Conservation (phyloP, 2,329 filamentous ascomycete species). For the Didymella segeticola region DNA sequence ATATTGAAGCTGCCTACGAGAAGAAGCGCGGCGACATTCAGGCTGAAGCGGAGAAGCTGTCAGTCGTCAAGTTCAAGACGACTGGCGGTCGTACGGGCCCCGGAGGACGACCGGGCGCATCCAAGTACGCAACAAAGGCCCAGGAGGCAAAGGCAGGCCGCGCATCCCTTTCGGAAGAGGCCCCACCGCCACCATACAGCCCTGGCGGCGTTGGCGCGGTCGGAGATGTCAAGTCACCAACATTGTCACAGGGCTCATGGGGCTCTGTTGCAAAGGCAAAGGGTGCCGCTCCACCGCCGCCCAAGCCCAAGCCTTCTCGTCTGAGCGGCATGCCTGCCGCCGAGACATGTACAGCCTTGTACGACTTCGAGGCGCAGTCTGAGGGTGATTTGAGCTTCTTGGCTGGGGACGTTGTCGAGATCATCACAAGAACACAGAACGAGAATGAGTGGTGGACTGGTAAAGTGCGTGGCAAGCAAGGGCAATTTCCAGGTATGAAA, state of each 20-base stretch:
- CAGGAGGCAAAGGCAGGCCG: conserved; percentile 46
- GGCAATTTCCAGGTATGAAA: conserved; percentile 89
- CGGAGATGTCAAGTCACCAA: conserved; percentile 18
- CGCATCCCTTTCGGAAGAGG: conserved; percentile 39
- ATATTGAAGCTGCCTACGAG: conserved; percentile 90
- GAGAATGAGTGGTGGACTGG: conserved; percentile 98
- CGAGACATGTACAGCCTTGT: conserved; percentile 88
- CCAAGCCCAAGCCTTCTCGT: conserved; percentile 70
- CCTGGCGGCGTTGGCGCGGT: conserved; percentile 34
- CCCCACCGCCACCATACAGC: conserved; percentile 51
- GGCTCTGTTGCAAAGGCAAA: conserved; percentile 56
- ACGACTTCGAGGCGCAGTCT: conserved; percentile 95
- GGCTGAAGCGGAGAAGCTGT: conserved; percentile 80
- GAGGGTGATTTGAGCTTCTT: conserved; percentile 92
- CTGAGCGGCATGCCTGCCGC: conserved; percentile 69
- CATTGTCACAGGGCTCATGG: conserved; percentile 49
- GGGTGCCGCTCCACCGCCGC: conserved; percentile 57
- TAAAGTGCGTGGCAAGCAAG: conserved; percentile 76
- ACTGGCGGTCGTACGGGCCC: conserved; percentile 66
- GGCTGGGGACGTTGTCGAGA: conserved; percentile 88
- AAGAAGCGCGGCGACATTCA: conserved; percentile 88
- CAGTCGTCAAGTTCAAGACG: conserved; percentile 90
- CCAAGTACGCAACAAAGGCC: conserved; percentile 50
- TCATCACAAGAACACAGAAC: conserved; percentile 81
- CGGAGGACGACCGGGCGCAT: conserved; percentile 34